These are phyloP conservation scores for Avena insularis DNA, from an alignment of 176 grass and related monocot species.

Conservation along the genomic window DNA sequence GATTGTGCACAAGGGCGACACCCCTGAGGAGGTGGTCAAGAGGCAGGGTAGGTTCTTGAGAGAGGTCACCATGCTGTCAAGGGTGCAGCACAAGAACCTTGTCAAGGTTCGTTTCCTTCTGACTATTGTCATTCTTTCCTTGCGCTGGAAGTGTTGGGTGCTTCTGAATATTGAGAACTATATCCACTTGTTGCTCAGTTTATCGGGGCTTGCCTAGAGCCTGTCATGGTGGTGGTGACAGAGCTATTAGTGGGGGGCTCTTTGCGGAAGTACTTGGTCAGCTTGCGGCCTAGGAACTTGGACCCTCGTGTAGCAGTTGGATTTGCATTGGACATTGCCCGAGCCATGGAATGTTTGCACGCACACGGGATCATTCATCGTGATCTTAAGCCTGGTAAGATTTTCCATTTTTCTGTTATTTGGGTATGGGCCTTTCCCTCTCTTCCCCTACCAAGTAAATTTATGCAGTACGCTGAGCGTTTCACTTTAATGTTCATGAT, in stretches of 20 bases:
- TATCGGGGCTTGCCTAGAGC: slow-evolving; percentile 90
- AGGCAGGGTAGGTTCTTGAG: slow-evolving; percentile 85
- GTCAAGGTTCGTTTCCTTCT: slow-evolving; percentile 71
- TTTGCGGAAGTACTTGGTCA: slow-evolving; percentile 81
- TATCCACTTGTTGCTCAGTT: slow-evolving; percentile 61
- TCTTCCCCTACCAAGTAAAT: not conserved
- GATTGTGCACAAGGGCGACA: slow-evolving; percentile 90
- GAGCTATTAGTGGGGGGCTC: slow-evolving; percentile 91
- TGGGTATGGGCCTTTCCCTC: too few species aligned
- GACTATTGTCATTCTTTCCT: slow-evolving; percentile 26
- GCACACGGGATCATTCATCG: slow-evolving; percentile 99
- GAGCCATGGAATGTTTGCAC: slow-evolving; percentile 97
- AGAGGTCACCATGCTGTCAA: slow-evolving; percentile 91
- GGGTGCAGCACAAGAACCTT: slow-evolving; percentile 97
- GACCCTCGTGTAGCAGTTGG: slow-evolving; percentile 77
- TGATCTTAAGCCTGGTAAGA: slow-evolving; percentile 94
- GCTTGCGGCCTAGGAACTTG: slow-evolving; percentile 79
- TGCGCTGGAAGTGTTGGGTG: slow-evolving; percentile 25
- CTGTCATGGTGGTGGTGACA: slow-evolving; percentile 94
- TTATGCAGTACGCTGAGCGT: not conserved
- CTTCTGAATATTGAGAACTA: slow-evolving; percentile 39
- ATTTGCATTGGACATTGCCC: slow-evolving; percentile 86
- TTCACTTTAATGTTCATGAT: slow-evolving; percentile 2
- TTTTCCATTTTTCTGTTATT: not conserved
- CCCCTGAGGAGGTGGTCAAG: slow-evolving; percentile 77